Percentiles rank a stretch among this genome's conserved stretches.
Evolutionary conservation across 768 basidiomycete species (phyloP).

Genomic region (Pleurotus ostreatus): DNA sequence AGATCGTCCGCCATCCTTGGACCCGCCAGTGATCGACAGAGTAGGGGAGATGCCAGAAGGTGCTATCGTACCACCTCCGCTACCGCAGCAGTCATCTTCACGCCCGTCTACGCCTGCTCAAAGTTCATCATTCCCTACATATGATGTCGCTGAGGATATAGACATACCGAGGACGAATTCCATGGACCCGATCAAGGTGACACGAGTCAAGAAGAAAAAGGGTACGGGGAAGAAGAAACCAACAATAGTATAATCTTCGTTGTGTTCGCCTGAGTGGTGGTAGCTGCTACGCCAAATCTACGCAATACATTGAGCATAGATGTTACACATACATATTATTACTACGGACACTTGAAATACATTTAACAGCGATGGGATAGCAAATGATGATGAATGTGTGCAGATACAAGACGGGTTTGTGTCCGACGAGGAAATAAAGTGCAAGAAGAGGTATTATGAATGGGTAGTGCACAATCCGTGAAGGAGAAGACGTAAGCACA

Average conservation of each 20-base stretch:
- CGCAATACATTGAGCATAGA: conserved; percentile 11
- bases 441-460: conserved; percentile 11
- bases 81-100: conserved; percentile 14
- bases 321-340: conserved; percentile 16
- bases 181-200: conserved; percentile 73
- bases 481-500: conserved; percentile 6
- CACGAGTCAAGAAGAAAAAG: conserved; percentile 60
- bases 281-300: conserved; percentile 1
- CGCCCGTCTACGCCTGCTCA: conserved; percentile 27
- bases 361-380: conserved; percentile 14
- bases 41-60: conserved; percentile 85
- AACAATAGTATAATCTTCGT: conserved; percentile 24
- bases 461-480: neutral
- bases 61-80: conserved; percentile 15
- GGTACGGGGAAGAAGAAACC: conserved; percentile 66
- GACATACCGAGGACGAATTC: conserved; percentile 41
- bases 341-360: conserved; percentile 19
- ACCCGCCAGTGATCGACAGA: conserved; percentile 64
- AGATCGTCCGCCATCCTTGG: conserved; percentile 33
- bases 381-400: conserved; percentile 2
- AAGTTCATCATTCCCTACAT: conserved; percentile 43
- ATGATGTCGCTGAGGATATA: conserved; percentile 45
- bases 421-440: conserved; percentile 1
- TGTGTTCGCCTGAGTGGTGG: neutral
- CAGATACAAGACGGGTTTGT: neutral